Evolutionary conservation across 148 eudicot genomes (phyloP), one percentile per base, ranked within the genome.

Genomic region (Chenopodium album): DNA sequence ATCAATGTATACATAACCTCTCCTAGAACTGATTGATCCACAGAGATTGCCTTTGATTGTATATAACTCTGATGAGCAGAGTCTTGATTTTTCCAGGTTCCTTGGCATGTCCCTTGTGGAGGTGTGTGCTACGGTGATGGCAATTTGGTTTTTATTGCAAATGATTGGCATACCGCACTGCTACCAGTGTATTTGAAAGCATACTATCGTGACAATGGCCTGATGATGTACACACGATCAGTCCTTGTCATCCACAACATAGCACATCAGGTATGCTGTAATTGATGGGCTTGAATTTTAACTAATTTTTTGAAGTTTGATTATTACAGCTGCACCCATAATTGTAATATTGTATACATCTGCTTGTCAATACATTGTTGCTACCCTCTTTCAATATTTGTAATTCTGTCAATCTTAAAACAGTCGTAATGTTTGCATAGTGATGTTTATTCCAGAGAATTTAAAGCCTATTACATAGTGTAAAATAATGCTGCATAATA

Each of bases 91-190:
- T 87, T 86, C 64, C 90, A 97, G 99, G 98, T 97, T 76, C 98
- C 97, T 79, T 96, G 99, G 99, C 76, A 92, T 86, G 94, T 96
- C 14, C 99, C 99, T 71, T 97, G 99, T 86, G 99, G 99, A 28
- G 99, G 99, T 9, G 85, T 90, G 82, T 88, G 95, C 90, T 97
- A 97, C 47, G 99, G 99, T 82, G 99, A 97, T 85, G 99, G 98
- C 79, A 97, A 97, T 88, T 88, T 94, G 87, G 98, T 87, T 73
- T 97, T 97, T 86, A 90, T 97, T 84, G 99, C 98, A 80, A 97
- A 97, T 87, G 99, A 97, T 78, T 97, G 99, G 99, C 99, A 97
- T 82, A 97, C 99, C 73, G 97, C 99, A 63, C 79, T 97, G 79
- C 85, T 97, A 76, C 98, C 99, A 6, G 98, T 97, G 50, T 97